These are phyloP conservation scores for Plasmodium berghei DNA, from an alignment of 169 alveolate genomes.

Conservation along the genomic window DNA sequence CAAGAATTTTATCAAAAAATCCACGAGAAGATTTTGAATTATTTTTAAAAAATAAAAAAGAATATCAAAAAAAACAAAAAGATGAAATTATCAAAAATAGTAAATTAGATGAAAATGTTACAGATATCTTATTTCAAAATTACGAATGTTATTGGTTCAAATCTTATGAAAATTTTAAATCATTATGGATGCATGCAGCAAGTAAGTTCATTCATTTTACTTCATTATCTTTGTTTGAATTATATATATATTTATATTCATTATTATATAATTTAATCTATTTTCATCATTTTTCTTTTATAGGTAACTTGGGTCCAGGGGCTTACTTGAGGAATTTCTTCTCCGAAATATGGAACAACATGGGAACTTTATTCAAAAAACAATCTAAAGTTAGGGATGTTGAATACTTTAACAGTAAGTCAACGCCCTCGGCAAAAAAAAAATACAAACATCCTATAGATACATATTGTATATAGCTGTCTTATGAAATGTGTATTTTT, in stretches of 20 bases:
- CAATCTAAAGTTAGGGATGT: slow-evolving; percentile 22
- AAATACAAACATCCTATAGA: neutral
- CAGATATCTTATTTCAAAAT: slow-evolving; percentile 14
- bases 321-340: slow-evolving; percentile 49
- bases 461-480: neutral
- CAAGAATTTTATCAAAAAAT: slow-evolving; percentile 15
- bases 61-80: slow-evolving; percentile 9
- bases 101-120: slow-evolving; percentile 12
- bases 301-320: slow-evolving; percentile 73
- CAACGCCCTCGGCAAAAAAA: neutral
- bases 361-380: slow-evolving; percentile 21
- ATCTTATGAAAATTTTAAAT: slow-evolving; percentile 36
- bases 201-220: slow-evolving; percentile 16
- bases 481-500: neutral
- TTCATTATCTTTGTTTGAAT: no score
- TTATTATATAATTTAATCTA: neutral
- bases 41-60: slow-evolving; percentile 18
- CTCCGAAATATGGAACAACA: slow-evolving; percentile 49
- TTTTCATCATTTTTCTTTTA: neutral
- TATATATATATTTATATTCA: neutral
- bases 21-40: slow-evolving; percentile 4
- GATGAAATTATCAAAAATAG: slow-evolving; percentile 4
- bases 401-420: slow-evolving; percentile 29
- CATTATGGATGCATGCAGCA: slow-evolving; percentile 64
- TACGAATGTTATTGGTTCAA: slow-evolving; percentile 58